A percentile compares a stretch with the other conserved stretches of the same genome.
Conservation (phyloP, 169 alveolate genomes). For the Plasmodium knowlesi region DNA sequence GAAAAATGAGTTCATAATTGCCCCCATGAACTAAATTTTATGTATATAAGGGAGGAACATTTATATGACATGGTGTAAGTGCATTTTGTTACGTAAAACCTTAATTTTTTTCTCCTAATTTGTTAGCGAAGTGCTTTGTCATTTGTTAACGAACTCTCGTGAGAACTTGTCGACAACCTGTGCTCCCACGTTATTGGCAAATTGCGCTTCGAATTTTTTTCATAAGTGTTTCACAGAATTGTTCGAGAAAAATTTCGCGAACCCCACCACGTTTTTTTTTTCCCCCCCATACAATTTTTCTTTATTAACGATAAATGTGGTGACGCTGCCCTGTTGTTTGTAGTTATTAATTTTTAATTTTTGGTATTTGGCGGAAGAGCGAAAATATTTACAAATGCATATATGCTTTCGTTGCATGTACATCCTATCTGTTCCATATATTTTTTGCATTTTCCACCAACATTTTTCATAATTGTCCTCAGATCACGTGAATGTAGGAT, state of each 20-base stretch:
- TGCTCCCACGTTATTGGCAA: neutral
- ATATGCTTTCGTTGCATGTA: neutral
- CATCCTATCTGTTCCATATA: neutral
- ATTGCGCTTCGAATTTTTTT: neutral
- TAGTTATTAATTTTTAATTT: neutral
- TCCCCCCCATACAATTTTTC: neutral
- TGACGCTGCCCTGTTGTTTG: neutral
- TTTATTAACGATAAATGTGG: neutral
- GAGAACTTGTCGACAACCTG: neutral
- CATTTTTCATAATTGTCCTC: neutral
- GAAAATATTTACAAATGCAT: neutral
- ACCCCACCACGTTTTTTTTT: neutral
- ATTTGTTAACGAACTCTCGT: neutral
- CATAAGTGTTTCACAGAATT: neutral
- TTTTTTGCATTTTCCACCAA: neutral
- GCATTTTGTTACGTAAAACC: neutral
- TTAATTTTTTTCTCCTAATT: neutral
- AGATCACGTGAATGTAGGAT: neutral
- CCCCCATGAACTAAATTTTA: neutral
- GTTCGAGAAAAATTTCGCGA: neutral
- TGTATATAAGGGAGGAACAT: slow-evolving; percentile 1
- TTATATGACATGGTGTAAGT: slow-evolving; percentile 6
- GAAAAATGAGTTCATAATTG: slow-evolving; percentile 20
- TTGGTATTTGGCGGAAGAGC: neutral
- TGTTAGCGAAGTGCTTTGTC: neutral